Base-by-base conservation (phyloP, 306 rosid genomes). In the Sphenostylis stenocarpa region DNA sequence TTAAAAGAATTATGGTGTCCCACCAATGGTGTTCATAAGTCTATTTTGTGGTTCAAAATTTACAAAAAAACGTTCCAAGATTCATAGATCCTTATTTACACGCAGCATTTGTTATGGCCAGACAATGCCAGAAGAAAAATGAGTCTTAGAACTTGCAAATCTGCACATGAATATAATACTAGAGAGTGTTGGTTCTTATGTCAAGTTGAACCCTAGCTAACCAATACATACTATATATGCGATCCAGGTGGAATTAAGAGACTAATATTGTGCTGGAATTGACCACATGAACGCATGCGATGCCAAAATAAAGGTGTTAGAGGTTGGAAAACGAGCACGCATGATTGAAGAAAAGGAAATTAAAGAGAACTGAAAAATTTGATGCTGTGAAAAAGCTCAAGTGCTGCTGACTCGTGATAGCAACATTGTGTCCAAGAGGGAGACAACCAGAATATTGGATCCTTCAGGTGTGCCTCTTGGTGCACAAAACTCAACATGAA, bases 401-500 rank as follows among this genome's bases (percentile, higher is more conserved):
- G 4, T 31, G 21, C 55, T 47, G 39, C 23, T 23, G 36, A 13
- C 33, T 72, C 62, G 33, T 70, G 63, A 72, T 65, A 51, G 60
- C 67, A 65, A 76, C 44, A 43, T 24, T 31, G 11, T 20, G 57
- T 28, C 14, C 5, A 45, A 44, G 47, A 44, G 14, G 52, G 57
- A 56, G 62, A 75, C 77, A 69, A 28, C 24, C 68, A 75, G 62
- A 81, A 81, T 60, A 81, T 76, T 55, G 58, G 69, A 75, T 76
- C 53, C 67, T 57, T 55, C 39, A 45, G 2, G 12, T 15, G n/a
- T 20, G 10, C 31, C 11, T 45, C 21, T 7, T 17, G 58, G 28
- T 19, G 26, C 26, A 51, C 14, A 49, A 7, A 49, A 17, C 6
- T 48, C 3, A 3, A n/a, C 24, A 19, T 49, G 12, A 49, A 49